Percentiles rank a stretch among this genome's conserved stretches.
phyloP scores from a whole-genome alignment of 805 yeast species.

The Candida ascalaphidarum region DNA sequence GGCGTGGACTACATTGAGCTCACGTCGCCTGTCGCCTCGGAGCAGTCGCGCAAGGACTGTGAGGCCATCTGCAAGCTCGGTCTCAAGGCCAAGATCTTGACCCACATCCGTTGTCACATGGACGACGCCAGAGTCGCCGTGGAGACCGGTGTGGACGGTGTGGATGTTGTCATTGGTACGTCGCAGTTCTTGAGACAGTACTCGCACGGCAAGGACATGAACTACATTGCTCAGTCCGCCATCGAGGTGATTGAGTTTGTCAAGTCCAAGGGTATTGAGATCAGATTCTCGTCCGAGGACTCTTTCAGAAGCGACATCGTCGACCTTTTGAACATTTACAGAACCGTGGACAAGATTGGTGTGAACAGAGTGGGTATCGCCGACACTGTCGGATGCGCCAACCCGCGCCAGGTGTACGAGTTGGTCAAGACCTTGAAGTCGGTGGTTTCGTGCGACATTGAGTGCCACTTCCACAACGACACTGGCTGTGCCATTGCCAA shows the following conservation, averaged over 20 bases:
- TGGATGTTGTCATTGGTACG: constrained; percentile 53
- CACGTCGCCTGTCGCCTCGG: constrained; percentile 53
- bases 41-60: constrained; percentile 48
- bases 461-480: constrained; percentile 56
- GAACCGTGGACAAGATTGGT: constrained; percentile 55
- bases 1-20: constrained; percentile 55
- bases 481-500: constrained; percentile 59
- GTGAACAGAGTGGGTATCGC: constrained; percentile 58
- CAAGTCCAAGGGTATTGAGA: constrained; percentile 52
- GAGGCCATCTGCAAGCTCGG: constrained; percentile 55
- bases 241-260: constrained; percentile 53
- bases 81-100: constrained; percentile 47
- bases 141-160: constrained; percentile 58
- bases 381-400: constrained; percentile 57
- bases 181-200: constrained; percentile 49
- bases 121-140: constrained; percentile 54
- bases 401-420: constrained; percentile 56
- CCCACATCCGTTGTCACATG: constrained; percentile 57
- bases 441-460: constrained; percentile 51
- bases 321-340: constrained; percentile 49
- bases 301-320: constrained; percentile 55
- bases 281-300: constrained; percentile 52
- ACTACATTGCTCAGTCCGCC: constrained; percentile 47
- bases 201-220: constrained; percentile 56
- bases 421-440: constrained; percentile 49